Conservation (phyloP, 2,329 filamentous ascomycete genomes). For the Macrophomina pseudophaseolina region DNA sequence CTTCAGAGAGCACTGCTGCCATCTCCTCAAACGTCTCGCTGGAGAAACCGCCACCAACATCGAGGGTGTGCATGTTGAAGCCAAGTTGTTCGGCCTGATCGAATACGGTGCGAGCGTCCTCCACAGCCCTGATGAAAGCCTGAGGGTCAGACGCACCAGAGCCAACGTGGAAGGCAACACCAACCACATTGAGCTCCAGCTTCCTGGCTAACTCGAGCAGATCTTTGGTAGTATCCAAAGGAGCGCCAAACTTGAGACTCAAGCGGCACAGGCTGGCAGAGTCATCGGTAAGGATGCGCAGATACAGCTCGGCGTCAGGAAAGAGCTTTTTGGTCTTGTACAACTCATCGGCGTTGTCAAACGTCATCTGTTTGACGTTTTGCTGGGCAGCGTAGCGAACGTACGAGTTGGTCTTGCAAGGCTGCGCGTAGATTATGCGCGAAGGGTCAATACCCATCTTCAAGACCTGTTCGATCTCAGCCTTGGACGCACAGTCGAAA, state of each 20-base stretch:
- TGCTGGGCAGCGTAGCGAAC: constrained; percentile 84
- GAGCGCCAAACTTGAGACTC: constrained; percentile 96
- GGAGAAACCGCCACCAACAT: constrained; percentile 93
- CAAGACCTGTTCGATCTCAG: constrained; percentile 92
- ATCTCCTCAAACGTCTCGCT: constrained; percentile 91
- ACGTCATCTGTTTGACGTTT: constrained; percentile 97
- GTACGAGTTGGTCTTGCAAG: constrained; percentile 99
- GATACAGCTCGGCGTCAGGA: constrained; percentile 85
- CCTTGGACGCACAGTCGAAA: constrained; percentile 98
- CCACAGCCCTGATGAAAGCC: constrained; percentile 88
- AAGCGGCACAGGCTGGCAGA: constrained; percentile 91
- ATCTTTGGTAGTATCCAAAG: constrained; percentile 77
- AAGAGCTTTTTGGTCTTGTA: constrained; percentile 96
- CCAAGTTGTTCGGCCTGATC: constrained; percentile 79
- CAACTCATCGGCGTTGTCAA: constrained; percentile 97
- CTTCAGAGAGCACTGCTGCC: constrained; percentile 77
- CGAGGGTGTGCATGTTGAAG: constrained; percentile 82
- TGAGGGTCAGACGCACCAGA: constrained; percentile 94
- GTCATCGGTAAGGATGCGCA: constrained; percentile 96
- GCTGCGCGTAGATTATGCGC: constrained; percentile 98
- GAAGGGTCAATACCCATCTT: constrained; percentile 80
- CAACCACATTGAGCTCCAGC: constrained; percentile 86
- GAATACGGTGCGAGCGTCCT: constrained; percentile 87
- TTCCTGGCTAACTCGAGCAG: constrained; percentile 81
- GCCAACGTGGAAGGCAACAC: constrained; percentile 97